These are phyloP conservation scores for Mortierella claussenii DNA, from an alignment of 192 early-diverging fungal genomes.

Conservation along the genomic window DNA sequence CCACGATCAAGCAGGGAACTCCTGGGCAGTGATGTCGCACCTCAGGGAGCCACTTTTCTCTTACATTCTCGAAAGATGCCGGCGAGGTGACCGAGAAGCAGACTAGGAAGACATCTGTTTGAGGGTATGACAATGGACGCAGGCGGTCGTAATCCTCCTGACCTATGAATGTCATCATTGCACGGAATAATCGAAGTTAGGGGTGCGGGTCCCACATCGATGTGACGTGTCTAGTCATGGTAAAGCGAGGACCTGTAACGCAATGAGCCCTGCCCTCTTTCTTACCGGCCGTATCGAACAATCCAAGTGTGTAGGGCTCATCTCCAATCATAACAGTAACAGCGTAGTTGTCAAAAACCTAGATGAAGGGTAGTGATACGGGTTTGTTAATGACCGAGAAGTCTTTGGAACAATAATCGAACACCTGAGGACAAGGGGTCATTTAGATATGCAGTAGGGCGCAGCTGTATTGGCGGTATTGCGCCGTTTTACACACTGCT, in stretches of 20 bases:
- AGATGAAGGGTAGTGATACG: too few species aligned
- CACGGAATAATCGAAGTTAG: slow-evolving; percentile 1
- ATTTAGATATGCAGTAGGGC: too few species aligned
- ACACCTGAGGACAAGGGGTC: too few species aligned
- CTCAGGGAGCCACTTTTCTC: slow-evolving; percentile 97
- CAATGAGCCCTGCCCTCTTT: neutral
- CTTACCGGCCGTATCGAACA: slow-evolving; percentile 93
- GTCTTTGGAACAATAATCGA: too few species aligned
- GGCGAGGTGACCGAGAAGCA: slow-evolving; percentile 94
- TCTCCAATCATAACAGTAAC: slow-evolving; percentile 98
- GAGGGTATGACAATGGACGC: slow-evolving; percentile 93
- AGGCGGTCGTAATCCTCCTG: slow-evolving; percentile 97
- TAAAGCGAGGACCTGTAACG: slow-evolving; percentile 3
- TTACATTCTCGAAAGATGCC: slow-evolving; percentile 95
- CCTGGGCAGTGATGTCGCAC: slow-evolving; percentile 96
- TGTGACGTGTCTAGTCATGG: too few species aligned
- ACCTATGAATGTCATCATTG: slow-evolving; percentile 57
- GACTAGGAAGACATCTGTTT: slow-evolving; percentile 95
- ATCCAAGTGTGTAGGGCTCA: slow-evolving; percentile 93
- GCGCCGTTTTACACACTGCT: too few species aligned
- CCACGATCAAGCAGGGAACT: slow-evolving; percentile 94
- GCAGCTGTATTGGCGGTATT: too few species aligned
- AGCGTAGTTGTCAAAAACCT: slow-evolving; percentile 98
- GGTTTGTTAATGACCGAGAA: too few species aligned
- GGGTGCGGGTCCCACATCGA: too few species aligned